Evolutionary conservation across 1,284 basidiomycete genomes (phyloP), one percentile per base, ranked within the genome.

Genomic region (Jaminaea rosea): DNA sequence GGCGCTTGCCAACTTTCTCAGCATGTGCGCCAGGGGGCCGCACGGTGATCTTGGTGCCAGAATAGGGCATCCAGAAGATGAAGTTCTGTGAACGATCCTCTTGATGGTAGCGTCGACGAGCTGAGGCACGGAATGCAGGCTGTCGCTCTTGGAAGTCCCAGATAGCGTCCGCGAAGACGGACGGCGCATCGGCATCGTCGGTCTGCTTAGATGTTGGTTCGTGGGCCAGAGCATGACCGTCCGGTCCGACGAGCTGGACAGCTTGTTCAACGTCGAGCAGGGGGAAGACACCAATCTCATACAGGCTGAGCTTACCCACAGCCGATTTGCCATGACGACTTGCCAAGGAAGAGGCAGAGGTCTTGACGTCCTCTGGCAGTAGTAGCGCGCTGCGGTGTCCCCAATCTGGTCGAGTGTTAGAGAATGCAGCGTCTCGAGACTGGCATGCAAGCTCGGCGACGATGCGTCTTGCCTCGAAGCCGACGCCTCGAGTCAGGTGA

Each of bases 21-120:
- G 69, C 61, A 60, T 56, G 41, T 53, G 53, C 32, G 17, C 50
- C 39, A 44, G 55, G 49, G 36, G 55, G 54, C 23, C 49, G 46
- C 28, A 67, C 42, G 37, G 57, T 39, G 51, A 41, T 72, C 59
- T 50, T 75, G 52, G 47, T 55, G 41, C 50, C 62, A 36, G 53
- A 72, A 39, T 46, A 73, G 55, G 27, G 77, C 50, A 57, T 67
- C 58, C 50, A 77, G 31, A 63, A 72, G 62, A 51, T 77, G 69
- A 63, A 73, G 59, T 53, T 69, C 15, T 23, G 19, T 59, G 53
- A 75, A 49, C 63, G 75, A 59, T 63, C 59, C 44, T 56, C 59
- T 57, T 58, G 57, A 24, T 46, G 52, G 39, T 7, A 42, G 2
- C 39, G 39, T 53, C 60, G 47, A 36, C 49, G 46, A 44, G 59